Evolutionary conservation across 129 eudicot genomes (phyloP).

Genomic region (Flaveria trinervia): DNA sequence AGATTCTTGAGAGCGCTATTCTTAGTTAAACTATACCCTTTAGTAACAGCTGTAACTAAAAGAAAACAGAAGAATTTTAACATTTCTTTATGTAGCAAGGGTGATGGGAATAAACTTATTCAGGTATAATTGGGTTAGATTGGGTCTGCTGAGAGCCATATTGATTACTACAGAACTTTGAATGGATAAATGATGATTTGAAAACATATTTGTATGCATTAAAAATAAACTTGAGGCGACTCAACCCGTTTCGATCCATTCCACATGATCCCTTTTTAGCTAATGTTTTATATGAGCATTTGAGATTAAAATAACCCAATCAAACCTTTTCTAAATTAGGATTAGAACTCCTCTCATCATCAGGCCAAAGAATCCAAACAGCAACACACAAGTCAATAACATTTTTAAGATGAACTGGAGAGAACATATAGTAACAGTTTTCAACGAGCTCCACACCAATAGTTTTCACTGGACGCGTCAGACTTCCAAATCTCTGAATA

Average conservation of each 20-base stretch:
- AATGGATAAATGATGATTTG: not conserved
- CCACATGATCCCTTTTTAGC: not conserved
- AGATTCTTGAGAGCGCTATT: not conserved
- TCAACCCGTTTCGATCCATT: not conserved
- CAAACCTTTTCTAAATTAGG: constrained; percentile 94
- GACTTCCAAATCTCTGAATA: constrained; percentile 59
- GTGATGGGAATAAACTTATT: not conserved
- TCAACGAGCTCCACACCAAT: constrained; percentile 66
- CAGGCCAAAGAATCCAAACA: constrained; percentile 96
- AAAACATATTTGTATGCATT: not conserved
- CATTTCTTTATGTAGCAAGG: not conserved
- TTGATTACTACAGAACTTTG: not conserved
- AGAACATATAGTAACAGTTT: constrained; percentile 52
- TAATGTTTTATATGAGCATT: constrained; percentile 2
- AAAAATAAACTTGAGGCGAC: not conserved
- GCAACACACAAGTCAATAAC: constrained; percentile 69
- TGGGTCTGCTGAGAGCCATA: not conserved
- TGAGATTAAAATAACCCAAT: not conserved
- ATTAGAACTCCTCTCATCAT: constrained; percentile 84
- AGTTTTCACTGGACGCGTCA: constrained; percentile 44
- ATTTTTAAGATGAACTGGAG: constrained; percentile 55
- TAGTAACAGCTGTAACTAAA: not conserved
- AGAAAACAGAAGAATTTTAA: not conserved
- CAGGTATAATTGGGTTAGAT: not conserved
- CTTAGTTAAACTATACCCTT: not conserved